Base-by-base conservation (phyloP, 129 eudicot species). In the Ambrosia artemisiifolia region DNA sequence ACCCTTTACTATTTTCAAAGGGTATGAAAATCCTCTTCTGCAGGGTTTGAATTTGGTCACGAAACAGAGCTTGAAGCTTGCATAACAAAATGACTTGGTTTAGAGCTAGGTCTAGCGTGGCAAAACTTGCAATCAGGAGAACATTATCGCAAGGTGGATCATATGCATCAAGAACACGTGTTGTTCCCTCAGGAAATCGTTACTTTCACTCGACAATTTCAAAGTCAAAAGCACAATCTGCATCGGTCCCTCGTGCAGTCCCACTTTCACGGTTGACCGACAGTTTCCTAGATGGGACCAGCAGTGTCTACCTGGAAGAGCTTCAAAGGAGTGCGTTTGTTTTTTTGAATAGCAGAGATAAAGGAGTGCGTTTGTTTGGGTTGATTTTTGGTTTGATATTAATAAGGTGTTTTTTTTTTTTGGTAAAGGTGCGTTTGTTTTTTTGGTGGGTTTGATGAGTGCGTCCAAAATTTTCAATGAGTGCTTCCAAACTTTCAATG, bases 281-380 rank as follows among this genome's bases (percentile, higher is more conserved):
- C 36, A 92, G 95, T 75, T 92, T 92, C 75, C 80, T 92, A 69
- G 96, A 89, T 69, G 98, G 98, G 61, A 92, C 98, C 0, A 92
- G 98, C 72, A 92, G 98, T 67, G 96, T 92, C 30, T 92, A 92
- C 70, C 86, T 92, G 1, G 98, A 92, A 78, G 98, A 89, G 85
- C 96, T 92, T 16, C 98, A 92, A 71, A 80, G 98, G n/a, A n/a
- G n/a, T n/a, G n/a, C n/a, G n/a, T n/a, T n/a, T n/a, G n/a, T n/a
- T n/a, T n/a, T n/a, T n/a, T n/a, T n/a, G n/a, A n/a, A n/a, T n/a
- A n/a, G n/a, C n/a, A n/a, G n/a, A n/a, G n/a, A n/a, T n/a, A n/a
- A n/a, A n/a, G n/a, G n/a, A n/a, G n/a, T n/a, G n/a, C n/a, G n/a
- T n/a, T n/a, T n/a, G n/a, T n/a, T n/a, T n/a, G n/a, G n/a, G n/a